Base-by-base conservation (phyloP, 139 green algal species). In the Volvox reticuliferus region DNA sequence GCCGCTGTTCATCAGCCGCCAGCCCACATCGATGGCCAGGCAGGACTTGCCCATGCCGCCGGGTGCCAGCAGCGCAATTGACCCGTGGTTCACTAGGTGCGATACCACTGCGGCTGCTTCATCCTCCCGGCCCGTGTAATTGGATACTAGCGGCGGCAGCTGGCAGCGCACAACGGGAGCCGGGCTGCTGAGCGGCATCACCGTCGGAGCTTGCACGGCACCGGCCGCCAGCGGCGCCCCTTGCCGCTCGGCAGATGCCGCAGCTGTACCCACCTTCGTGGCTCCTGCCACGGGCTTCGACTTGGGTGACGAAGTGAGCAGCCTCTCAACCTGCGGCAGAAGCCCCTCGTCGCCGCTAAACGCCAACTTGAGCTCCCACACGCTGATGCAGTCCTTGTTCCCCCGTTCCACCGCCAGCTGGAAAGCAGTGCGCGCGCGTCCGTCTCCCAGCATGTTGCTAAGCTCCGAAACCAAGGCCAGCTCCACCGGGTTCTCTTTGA, bases 41-140 rank as follows among this genome's bases (percentile, higher is more conserved):
- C 80, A 88, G 17, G 88, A 92, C 88, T 92, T 92, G 80, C 88
- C 88, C n/a, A 89, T 55, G 44, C 88, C 88, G 28, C 79, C 88
- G 28, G 32, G 63, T 0, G 79, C 88, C n/a, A 92, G n/a, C 36
- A 92, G 88, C 36, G 37, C 33, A 30, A 89, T n/a, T 22, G 77
- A 88, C 22, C 80, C 36, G 28, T 44, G 13, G 37, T 36, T 63
- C 37, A 32, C 0, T 19, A 89, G 37, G 68, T 89, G 68, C 28
- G 20, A 26, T 28, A 73, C 28, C 2, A 82, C n/a, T 17, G 12
- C 32, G 22, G 30, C 37, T 5, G 84, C 37, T 37, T 82, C 69
- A 16, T 75, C 63, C 9, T 86, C 83, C 1, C 88, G 83, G 9
- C 79, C 79, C 1, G 16, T 68, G 24, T 79, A 88, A 63, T 30